Evolutionary conservation across 257 asterid species (phyloP).

Genomic region (Solanum habrochaites): DNA sequence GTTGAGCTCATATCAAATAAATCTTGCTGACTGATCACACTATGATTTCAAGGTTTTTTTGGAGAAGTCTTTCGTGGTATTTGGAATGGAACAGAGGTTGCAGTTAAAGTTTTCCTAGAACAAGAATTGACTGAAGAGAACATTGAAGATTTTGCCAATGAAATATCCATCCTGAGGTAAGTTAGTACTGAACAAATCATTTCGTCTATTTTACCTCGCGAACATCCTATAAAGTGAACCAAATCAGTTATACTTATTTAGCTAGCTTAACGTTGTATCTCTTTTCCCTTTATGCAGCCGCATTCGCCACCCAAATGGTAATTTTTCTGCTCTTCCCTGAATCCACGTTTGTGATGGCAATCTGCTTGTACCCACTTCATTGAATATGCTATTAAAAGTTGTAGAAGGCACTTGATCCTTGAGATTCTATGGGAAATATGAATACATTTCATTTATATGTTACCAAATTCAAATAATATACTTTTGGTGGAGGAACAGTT

Average conservation of each 20-base stretch:
- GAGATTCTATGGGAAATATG: neutral
- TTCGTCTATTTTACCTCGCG: neutral
- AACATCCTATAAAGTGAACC: neutral
- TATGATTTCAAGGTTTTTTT: slow-evolving; percentile 50
- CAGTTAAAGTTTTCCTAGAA: slow-evolving; percentile 65
- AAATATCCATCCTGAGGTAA: slow-evolving; percentile 79
- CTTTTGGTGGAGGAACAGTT: neutral
- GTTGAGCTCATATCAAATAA: neutral
- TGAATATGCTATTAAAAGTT: neutral
- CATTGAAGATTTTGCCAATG: slow-evolving; percentile 88
- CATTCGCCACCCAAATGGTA: slow-evolving; percentile 95
- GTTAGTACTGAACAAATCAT: neutral
- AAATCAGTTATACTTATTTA: neutral
- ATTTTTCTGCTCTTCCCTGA: slow-evolving; percentile 11
- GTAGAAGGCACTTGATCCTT: neutral
- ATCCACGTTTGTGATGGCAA: neutral
- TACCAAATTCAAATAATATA: neutral
- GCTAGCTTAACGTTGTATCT: slow-evolving; percentile 16
- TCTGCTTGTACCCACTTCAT: neutral
- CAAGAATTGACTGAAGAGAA: slow-evolving; percentile 75
- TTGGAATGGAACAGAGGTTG: slow-evolving; percentile 86
- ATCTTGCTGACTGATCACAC: neutral
- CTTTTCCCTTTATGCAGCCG: slow-evolving; percentile 54
- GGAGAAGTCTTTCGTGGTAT: slow-evolving; percentile 89
- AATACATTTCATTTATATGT: neutral